Percentiles rank a stretch among this genome's conserved stretches.
These are phyloP conservation scores for Cudoniella acicularis DNA, from an alignment of 495 filamentous ascomycete species.

Conservation along the genomic window DNA sequence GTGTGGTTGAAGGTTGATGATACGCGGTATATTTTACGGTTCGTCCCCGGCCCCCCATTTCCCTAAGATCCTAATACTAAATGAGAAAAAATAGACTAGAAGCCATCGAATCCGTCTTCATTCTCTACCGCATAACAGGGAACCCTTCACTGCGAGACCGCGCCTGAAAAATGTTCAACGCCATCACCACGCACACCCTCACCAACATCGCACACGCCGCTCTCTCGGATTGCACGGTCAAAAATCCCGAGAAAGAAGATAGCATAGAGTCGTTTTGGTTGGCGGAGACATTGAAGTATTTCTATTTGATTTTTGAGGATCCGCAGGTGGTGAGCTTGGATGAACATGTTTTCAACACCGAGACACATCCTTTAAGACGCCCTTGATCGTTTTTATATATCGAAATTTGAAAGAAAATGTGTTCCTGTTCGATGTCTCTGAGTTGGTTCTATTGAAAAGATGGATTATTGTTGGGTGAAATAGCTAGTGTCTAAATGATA, in stretches of 20 bases:
- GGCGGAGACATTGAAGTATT: slow-evolving; percentile 89
- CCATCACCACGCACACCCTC: slow-evolving; percentile 36
- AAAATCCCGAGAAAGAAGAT: slow-evolving; percentile 30
- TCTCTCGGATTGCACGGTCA: slow-evolving; percentile 31
- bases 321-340: slow-evolving; percentile 61
- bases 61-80: slow-evolving; percentile 19
- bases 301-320: slow-evolving; percentile 80
- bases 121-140: slow-evolving; percentile 57
- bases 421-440: not conserved
- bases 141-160: slow-evolving; percentile 45
- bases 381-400: not conserved
- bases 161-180: slow-evolving; percentile 56
- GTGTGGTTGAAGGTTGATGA: slow-evolving; percentile 36
- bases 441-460: no score
- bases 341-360: slow-evolving; percentile 58
- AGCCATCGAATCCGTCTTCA: slow-evolving; percentile 61
- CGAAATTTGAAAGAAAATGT: not conserved
- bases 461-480: no score
- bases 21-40: slow-evolving; percentile 20
- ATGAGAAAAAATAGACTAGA: slow-evolving; percentile 52
- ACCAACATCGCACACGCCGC: slow-evolving; percentile 42
- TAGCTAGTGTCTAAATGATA: no score
- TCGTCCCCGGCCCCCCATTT: slow-evolving; percentile 29
- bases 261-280: slow-evolving; percentile 62
- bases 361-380: slow-evolving; percentile 64